phyloP scores from a whole-genome alignment of 495 filamentous ascomycete genomes.

The Aspergillus panamensis region DNA sequence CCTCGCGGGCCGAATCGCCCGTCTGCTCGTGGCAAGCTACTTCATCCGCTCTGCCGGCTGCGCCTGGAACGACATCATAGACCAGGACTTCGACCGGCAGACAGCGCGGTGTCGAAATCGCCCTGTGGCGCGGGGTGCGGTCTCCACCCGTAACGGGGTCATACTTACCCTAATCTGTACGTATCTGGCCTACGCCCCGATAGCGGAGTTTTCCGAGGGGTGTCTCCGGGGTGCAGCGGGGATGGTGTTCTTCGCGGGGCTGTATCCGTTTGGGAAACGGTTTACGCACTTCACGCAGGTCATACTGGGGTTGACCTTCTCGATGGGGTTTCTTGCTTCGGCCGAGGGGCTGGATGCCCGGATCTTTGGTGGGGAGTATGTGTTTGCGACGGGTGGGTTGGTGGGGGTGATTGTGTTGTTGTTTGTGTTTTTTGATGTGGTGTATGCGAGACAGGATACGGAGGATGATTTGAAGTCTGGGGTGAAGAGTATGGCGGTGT shows the following conservation, averaged over 20 bases:
- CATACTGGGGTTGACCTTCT: neutral
- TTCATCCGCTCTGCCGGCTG: slow-evolving; percentile 18
- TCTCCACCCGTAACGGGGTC: neutral
- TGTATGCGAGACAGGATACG: slow-evolving; percentile 42
- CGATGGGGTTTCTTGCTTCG: neutral
- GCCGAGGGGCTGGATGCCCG: neutral
- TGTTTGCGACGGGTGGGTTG: neutral
- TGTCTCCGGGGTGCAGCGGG: neutral
- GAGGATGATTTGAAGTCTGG: slow-evolving; percentile 42
- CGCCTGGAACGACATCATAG: slow-evolving; percentile 42
- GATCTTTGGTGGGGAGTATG: neutral
- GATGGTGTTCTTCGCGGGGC: neutral
- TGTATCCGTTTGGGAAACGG: slow-evolving; percentile 9
- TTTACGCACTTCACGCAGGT: slow-evolving; percentile 6
- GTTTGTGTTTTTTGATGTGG: slow-evolving; percentile 40
- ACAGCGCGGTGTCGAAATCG: slow-evolving; percentile 32
- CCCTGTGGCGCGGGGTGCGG: slow-evolving; percentile 21
- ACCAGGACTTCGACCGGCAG: slow-evolving; percentile 37
- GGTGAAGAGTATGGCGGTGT: slow-evolving; percentile 37
- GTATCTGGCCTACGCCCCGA: neutral
- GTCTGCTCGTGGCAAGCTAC: slow-evolving; percentile 8
- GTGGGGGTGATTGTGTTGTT: slow-evolving; percentile 1
- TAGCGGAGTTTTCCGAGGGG: neutral
- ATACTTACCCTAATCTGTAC: neutral
- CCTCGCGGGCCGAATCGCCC: neutral